phyloP scores from a whole-genome alignment of 305 asterid genomes.

The Withania somnifera region DNA sequence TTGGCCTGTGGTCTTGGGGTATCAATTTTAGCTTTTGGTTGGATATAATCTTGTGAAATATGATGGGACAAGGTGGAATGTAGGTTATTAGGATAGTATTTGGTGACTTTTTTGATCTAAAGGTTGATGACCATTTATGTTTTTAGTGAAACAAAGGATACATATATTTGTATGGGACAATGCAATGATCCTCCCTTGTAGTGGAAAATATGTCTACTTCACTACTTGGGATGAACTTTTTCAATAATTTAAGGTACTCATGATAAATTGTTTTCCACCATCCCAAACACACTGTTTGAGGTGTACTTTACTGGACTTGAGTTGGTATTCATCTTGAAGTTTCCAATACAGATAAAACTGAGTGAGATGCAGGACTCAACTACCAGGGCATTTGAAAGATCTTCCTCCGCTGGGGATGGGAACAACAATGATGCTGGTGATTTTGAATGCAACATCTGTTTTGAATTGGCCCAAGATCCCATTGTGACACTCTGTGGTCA shows the following conservation, averaged over 20 bases:
- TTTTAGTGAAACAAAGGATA: not conserved
- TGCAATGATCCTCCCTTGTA: not conserved
- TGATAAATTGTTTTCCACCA: not conserved
- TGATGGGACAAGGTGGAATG: not conserved
- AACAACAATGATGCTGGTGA: slow-evolving; percentile 39
- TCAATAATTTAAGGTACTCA: not conserved
- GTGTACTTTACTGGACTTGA: not conserved
- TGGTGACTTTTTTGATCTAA: not conserved
- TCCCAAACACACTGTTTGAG: not conserved
- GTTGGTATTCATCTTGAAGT: not conserved
- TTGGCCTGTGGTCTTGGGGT: not conserved
- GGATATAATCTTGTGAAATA: not conserved
- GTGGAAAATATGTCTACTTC: not conserved
- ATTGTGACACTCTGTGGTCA: slow-evolving; percentile 69
- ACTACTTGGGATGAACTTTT: not conserved
- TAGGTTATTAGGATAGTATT: not conserved
- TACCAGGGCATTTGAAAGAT: slow-evolving; percentile 13
- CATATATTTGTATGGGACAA: not conserved
- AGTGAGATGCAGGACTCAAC: slow-evolving; percentile 13
- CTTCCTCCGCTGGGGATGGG: slow-evolving; percentile 22
- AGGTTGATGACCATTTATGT: not conserved
- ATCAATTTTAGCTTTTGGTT: not conserved
- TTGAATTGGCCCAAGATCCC: slow-evolving; percentile 66
- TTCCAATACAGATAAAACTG: not conserved
- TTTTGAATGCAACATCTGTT: slow-evolving; percentile 70